phyloP scores from a whole-genome alignment of 2,329 filamentous ascomycete genomes.

The Fusarium sterilihyphosum region DNA sequence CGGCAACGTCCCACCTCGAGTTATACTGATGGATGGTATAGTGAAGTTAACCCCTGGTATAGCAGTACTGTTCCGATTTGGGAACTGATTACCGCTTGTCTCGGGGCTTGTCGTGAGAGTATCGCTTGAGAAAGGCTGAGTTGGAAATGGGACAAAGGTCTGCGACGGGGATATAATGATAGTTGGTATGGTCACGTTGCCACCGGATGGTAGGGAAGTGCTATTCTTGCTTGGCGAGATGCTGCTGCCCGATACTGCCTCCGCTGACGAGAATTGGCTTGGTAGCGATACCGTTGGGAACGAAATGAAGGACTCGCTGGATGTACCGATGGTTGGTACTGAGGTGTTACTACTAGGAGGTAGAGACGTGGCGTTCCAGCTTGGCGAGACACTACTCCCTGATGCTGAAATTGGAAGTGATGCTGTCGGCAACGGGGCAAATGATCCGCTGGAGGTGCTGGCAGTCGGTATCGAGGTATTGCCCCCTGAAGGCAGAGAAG shows the following conservation, averaged over 20 bases:
- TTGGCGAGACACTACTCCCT: not conserved
- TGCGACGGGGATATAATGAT: not conserved
- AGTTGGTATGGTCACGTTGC: not conserved
- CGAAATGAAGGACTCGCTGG: not conserved
- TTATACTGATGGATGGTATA: not conserved
- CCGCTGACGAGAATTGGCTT: not conserved
- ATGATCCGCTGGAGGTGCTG: not conserved
- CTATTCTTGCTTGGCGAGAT: not conserved
- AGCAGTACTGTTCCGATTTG: not conserved
- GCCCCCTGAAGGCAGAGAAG: not conserved
- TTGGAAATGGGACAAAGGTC: not conserved
- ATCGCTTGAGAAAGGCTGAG: not conserved
- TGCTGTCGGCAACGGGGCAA: not conserved
- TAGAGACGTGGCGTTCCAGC: not conserved
- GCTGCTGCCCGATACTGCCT: not conserved
- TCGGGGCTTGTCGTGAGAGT: not conserved
- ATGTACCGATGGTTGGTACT: not conserved
- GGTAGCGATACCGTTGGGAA: not conserved
- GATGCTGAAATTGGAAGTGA: not conserved
- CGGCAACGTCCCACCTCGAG: not conserved
- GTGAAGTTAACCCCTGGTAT: not conserved
- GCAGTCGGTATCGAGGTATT: not conserved
- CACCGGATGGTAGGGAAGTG: not conserved
- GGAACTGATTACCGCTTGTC: not conserved
- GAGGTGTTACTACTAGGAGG: not conserved